These are phyloP conservation scores for Sisymbrium altissimum DNA, from an alignment of 345 rosid genomes.

Conservation along the genomic window DNA sequence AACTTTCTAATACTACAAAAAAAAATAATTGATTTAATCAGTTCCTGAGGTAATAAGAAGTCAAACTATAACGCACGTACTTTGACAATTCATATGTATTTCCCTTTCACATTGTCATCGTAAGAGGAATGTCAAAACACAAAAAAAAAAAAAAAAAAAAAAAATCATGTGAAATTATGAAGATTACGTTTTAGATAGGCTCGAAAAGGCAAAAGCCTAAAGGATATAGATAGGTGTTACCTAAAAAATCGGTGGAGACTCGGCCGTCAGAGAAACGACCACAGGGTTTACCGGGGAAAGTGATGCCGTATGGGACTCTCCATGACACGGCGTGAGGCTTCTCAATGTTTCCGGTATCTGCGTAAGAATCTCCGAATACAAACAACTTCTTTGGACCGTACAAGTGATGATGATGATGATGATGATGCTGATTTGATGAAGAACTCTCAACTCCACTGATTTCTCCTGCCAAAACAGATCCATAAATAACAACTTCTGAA, in stretches of 20 bases:
- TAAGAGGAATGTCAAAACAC: too few species aligned
- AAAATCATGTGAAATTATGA: neutral
- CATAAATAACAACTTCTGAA: neutral
- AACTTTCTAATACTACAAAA: too few species aligned
- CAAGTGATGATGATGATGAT: neutral
- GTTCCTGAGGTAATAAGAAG: neutral
- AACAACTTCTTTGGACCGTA: conserved; percentile 39
- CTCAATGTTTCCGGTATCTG: conserved; percentile 49
- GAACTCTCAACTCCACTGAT: conserved; percentile 16
- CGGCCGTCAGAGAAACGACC: conserved; percentile 62
- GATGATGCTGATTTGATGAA: neutral
- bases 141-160: neutral
- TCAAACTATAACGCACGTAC: neutral
- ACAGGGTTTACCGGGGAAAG: conserved; percentile 49
- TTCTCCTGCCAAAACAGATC: conserved; percentile 8
- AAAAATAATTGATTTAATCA: too few species aligned
- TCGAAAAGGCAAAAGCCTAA: neutral
- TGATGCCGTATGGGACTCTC: conserved; percentile 51
- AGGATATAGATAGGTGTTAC: conserved; percentile 9
- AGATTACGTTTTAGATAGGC: neutral
- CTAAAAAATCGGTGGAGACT: conserved; percentile 49
- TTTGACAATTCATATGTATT: neutral
- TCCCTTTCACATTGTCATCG: neutral
- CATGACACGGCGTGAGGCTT: conserved; percentile 33
- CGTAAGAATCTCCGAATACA: conserved; percentile 60